Base-by-base conservation (phyloP, 176 grass and related monocot species). In the Puccinellia tenuiflora region DNA sequence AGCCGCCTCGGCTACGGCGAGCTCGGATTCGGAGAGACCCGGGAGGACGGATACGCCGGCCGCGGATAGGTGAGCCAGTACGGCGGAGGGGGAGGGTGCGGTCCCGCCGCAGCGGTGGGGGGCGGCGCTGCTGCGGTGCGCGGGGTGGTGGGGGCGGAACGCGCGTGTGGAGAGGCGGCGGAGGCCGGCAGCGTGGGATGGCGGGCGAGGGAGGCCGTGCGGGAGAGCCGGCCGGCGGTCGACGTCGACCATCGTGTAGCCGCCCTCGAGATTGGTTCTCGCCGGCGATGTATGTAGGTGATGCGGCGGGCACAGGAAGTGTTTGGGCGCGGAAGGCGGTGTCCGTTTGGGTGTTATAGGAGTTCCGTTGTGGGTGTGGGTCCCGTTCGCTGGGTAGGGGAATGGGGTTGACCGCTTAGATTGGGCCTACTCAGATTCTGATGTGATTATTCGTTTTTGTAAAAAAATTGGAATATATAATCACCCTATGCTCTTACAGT, bases 111-210 rank as follows among this genome's bases (percentile, higher is more conserved):
- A 21, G 71, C 14, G 26, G 88, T 83, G 29, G 68, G 65, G 17
- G 80, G 75, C 2, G 85, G 86, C 2, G 82, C 37, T 37, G 56
- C 57, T 14, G 52, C 1, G 17, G 69, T 31, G 54, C 84, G 75
- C 16, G 90, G 76, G 53, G 79, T 80, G 35, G 79, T 53, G 10
- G 92, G 77, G 1, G 94, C 75, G 28, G 91, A 86, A 86, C 9
- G 94, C 93, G 39, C 93, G 90, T 10, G 76, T 79, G 48, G 93
- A 96, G 48, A 96, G 88, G 5, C 90, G 90, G 66, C 93, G 93
- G 17, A 96, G 85, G 24, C 86, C 93, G 0, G 84, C 89, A 10
- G 72, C 79, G 81, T 85, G 90, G 59, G 83, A 85, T 2, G 80
- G 89, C 38, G 54, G 92, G 4, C 71, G 83, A 33, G 73, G 85